Base-by-base conservation (phyloP, 2,329 filamentous ascomycete species). In the Verticillium dahliae region DNA sequence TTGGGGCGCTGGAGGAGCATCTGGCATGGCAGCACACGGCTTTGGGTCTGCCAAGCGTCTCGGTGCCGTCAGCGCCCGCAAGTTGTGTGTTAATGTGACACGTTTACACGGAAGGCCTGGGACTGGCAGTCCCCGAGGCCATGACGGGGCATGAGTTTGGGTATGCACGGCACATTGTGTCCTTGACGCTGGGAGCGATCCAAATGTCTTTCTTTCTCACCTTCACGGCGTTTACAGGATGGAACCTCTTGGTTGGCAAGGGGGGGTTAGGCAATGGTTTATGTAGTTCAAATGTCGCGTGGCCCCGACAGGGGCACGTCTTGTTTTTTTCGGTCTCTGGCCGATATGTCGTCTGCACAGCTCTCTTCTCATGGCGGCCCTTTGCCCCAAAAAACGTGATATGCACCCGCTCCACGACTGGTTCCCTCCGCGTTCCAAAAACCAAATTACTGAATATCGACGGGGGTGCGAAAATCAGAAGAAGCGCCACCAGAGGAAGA, bases 401-500 rank as follows among this genome's bases (percentile, higher is more conserved):
- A n/a, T n/a, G n/a, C n/a, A 50, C n/a, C 45, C 45, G 45, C 18
- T 50, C 45, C n/a, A 50, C 18, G 7, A 10, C 45, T 10, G 9
- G 11, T 50, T 22, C 6, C 45, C 18, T 18, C 35, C 35, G 27
- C 27, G 27, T 27, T 27, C 15, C 13, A 45, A n/a, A n/a, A 50
- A 11, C 45, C 22, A 22, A 50, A 45, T 3, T 45, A 45, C 15
- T 7, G 1, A 45, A 15, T 13, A 14, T 4, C 45, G 35, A 37
- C 6, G 13, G 4, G 27, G 27, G 27, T 27, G 35, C 13, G 14
- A 52, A 11, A 18, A 11, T 10, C 27, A 97, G 76, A 97, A 96
- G 79, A 98, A 97, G 65, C 92, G 87, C 90, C 92, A 94, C 84
- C 90, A 96, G 65, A 98, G 78, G 76, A 98, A 92, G 65, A 97